Evolutionary conservation across 2,329 filamentous ascomycete genomes (phyloP), one percentile per base, ranked within the genome.

Genomic region (Pseudopyrenochaeta lycopersici): DNA sequence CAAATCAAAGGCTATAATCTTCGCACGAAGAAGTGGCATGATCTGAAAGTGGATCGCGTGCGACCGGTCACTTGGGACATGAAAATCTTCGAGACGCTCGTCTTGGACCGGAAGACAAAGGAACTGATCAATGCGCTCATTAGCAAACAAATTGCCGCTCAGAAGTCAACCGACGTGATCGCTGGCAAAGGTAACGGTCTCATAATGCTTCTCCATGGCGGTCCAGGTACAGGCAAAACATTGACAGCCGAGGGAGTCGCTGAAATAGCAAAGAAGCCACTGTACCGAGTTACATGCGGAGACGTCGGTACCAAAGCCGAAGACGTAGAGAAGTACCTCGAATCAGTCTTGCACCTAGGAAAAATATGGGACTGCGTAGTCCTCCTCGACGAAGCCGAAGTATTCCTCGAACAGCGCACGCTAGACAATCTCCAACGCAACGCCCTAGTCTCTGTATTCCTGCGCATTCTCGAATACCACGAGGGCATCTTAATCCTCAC

Each of bases 321-420:
- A 1, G 58, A 65, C 0, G 77, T 84, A 2, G 81, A 84, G 56
- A 57, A 64, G 1, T 76, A 74, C 15, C 71, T 84, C 4, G 71
- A 78, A 32, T 67, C 74, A 17, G 76, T 83, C 11, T 66, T 82
- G 4, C 71, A 77, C 20, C 78, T 83, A 68, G 73, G 76, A 46
- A 76, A 76, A 0, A 75, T 72, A 42, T 84, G 81, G 81, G 77
- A 78, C n/a, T 79, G 79, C 20, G 75, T 84, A 6, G 66, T 83
- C 0, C 74, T 84, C 0, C 72, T 84, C 1, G 81, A 82, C 61
- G 80, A 84, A 59, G 80, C 78, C 6, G 79, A 81, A 14, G 58
- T 68, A 1, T 68, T 67, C 44, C 49, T 65, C 1, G 60, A 62
- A 35, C 33, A 61, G 38, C 38, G 62, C 2, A 52, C 20, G 0